These are phyloP conservation scores for Saraca asoca DNA, from an alignment of 331 rosid species.

Conservation along the genomic window DNA sequence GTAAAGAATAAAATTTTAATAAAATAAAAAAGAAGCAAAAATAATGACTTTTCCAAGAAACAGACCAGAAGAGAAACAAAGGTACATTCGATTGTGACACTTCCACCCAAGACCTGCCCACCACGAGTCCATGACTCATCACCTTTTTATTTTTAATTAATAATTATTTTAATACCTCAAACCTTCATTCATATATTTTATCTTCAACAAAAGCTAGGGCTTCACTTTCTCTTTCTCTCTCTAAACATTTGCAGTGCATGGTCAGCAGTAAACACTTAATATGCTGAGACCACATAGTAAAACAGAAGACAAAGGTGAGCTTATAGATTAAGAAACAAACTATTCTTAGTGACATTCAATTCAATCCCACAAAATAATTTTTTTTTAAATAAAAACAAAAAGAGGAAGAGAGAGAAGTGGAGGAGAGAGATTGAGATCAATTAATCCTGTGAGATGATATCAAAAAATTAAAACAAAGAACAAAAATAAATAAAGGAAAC, in stretches of 20 bases:
- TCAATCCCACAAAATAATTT: background rate
- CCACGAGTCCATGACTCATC: slow-evolving; percentile 50
- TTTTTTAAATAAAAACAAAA: slow-evolving; percentile 64
- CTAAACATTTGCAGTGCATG: slow-evolving; percentile 28
- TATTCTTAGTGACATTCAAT: slow-evolving; percentile 38
- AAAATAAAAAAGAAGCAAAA: slow-evolving; percentile 26
- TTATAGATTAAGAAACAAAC: slow-evolving; percentile 58
- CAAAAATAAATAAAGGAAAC: slow-evolving; percentile 34
- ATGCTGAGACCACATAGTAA: slow-evolving; percentile 35
- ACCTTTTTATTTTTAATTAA: slow-evolving; percentile 51
- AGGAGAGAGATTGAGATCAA: too few relatives aligned
- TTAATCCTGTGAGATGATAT: too few relatives aligned
- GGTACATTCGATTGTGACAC: slow-evolving; percentile 74
- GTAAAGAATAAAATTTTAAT: slow-evolving; percentile 18
- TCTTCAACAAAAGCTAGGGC: slow-evolving; percentile 36
- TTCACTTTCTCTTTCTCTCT: slow-evolving; percentile 29
- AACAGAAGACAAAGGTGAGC: slow-evolving; percentile 40
- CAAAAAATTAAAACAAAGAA: slow-evolving; percentile 4
- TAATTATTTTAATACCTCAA: slow-evolving; percentile 14
- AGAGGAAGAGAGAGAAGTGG: slow-evolving; percentile 25
- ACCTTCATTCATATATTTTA: background rate
- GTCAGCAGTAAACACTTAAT: slow-evolving; percentile 4
- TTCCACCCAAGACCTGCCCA: slow-evolving; percentile 71
- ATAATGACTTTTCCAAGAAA: slow-evolving; percentile 37
- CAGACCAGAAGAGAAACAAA: slow-evolving; percentile 54